phyloP scores from a whole-genome alignment of 2,329 filamentous ascomycete genomes.

The Penicillium aurantiogriseum region DNA sequence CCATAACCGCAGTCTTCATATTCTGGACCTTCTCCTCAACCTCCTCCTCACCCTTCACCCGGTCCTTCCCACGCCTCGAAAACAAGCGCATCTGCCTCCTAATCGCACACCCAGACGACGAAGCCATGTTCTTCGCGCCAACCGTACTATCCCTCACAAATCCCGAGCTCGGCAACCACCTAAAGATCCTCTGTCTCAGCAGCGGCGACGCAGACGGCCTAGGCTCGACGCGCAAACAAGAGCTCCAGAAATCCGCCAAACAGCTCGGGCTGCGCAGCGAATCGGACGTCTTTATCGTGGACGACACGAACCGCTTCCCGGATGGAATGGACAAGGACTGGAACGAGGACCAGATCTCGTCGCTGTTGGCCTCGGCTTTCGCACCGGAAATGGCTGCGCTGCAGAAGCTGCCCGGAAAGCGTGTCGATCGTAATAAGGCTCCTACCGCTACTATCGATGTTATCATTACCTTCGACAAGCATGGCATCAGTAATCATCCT shows the following conservation, averaged over 20 bases:
- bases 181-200: conserved; percentile 91
- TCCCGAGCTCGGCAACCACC: conserved; percentile 77
- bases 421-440: conserved; percentile 35
- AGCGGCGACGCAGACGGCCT: conserved; percentile 85
- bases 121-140: conserved; percentile 99
- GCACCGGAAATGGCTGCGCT: conserved; percentile 57
- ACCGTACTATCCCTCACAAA: conserved; percentile 79
- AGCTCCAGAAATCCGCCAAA: conserved; percentile 77
- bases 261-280: conserved; percentile 70
- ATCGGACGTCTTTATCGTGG: conserved; percentile 81
- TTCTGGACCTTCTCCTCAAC: conserved; percentile 45
- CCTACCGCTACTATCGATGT: conserved; percentile 67
- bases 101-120: conserved; percentile 96
- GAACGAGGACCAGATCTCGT: conserved; percentile 68
- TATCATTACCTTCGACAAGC: conserved; percentile 84
- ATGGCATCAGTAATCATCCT: conserved; percentile 80
- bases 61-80: conserved; percentile 59
- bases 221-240: conserved; percentile 76
- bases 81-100: conserved; percentile 88
- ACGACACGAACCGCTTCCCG: conserved; percentile 72
- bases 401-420: conserved; percentile 33
- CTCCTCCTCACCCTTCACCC: conserved; percentile 39
- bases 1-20: conserved; percentile 44
- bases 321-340: conserved; percentile 84
- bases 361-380: conserved; percentile 70